phyloP scores from a whole-genome alignment of 2,329 filamentous ascomycete genomes.

The Mycosphaerella arachidis region DNA sequence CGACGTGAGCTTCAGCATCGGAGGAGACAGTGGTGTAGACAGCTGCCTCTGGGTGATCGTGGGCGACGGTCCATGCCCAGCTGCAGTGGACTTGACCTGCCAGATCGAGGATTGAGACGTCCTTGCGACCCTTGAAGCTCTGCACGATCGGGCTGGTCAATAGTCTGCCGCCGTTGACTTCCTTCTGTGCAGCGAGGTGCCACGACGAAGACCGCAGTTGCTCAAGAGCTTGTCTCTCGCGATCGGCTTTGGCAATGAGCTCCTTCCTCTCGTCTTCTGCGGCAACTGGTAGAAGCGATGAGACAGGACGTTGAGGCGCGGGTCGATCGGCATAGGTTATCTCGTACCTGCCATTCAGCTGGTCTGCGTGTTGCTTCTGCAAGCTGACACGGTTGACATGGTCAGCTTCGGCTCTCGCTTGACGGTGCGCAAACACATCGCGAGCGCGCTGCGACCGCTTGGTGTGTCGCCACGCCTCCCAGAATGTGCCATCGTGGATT shows the following conservation, averaged over 20 bases:
- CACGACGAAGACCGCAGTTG: constrained; percentile 61
- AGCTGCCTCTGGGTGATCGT: constrained; percentile 77
- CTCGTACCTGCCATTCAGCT: constrained; percentile 80
- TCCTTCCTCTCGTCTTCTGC: constrained; percentile 36
- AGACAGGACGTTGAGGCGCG: constrained; percentile 42
- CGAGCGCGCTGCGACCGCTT: constrained; percentile 56
- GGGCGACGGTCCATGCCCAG: constrained; percentile 92
- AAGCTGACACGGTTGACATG: constrained; percentile 77
- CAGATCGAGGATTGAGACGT: constrained; percentile 74
- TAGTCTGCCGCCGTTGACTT: constrained; percentile 57
- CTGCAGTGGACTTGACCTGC: constrained; percentile 80
- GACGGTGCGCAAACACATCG: constrained; percentile 81
- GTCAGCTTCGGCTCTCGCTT: constrained; percentile 80
- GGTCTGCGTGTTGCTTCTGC: constrained; percentile 67
- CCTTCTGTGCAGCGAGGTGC: constrained; percentile 59
- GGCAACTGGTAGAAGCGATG: constrained; percentile 37
- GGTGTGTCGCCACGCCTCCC: constrained; percentile 62
- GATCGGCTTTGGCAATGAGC: constrained; percentile 50
- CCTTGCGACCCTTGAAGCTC: constrained; percentile 33
- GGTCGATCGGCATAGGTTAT: constrained; percentile 52
- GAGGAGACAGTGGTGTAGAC: constrained; percentile 69
- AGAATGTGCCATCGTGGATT: constrained; percentile 60
- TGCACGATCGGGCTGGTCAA: constrained; percentile 51
- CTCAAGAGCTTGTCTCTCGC: constrained; percentile 72
- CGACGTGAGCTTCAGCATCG: constrained; percentile 37